Percentiles rank a stretch among this genome's conserved stretches.
phyloP scores from a whole-genome alignment of 2,329 filamentous ascomycete species.

The Ambrosiella cleistominuta region DNA sequence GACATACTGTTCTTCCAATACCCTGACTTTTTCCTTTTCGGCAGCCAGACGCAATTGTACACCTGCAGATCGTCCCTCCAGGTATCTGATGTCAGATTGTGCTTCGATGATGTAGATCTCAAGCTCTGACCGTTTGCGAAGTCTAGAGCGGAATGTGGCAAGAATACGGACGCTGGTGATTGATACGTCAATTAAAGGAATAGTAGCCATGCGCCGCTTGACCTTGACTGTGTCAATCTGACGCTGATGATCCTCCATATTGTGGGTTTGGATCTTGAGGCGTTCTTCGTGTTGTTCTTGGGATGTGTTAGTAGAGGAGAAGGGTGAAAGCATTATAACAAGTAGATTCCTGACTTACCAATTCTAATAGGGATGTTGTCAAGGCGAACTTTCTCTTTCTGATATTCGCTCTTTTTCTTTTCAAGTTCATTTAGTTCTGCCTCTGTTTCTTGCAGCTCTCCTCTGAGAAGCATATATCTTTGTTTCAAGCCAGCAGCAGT shows the following conservation, averaged over 20 bases:
- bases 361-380: slow-evolving; percentile 53
- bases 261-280: not conserved
- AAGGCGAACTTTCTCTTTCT: slow-evolving; percentile 48
- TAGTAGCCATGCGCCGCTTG: slow-evolving; percentile 4
- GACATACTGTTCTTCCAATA: slow-evolving; percentile 23
- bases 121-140: slow-evolving; percentile 5
- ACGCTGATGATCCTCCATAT: slow-evolving; percentile 42
- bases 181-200: not conserved
- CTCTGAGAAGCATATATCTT: not conserved
- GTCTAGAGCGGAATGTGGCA: slow-evolving; percentile 3
- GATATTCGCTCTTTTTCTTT: slow-evolving; percentile 47
- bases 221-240: slow-evolving; percentile 30
- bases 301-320: not conserved
- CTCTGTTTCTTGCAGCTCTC: not conserved
- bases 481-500: slow-evolving; percentile 20
- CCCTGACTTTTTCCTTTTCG: slow-evolving; percentile 24
- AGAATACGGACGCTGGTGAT: slow-evolving; percentile 3
- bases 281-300: not conserved
- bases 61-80: slow-evolving; percentile 47
- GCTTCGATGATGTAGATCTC: slow-evolving; percentile 63
- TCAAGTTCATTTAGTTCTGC: slow-evolving; percentile 24
- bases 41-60: slow-evolving; percentile 36
- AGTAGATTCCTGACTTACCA: slow-evolving; percentile 15
- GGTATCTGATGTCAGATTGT: slow-evolving; percentile 53
- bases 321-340: not conserved